Percentiles rank a stretch among this genome's conserved stretches.
Conservation (phyloP, 2,329 filamentous ascomycete genomes). For the Cladophialophora yegresii region DNA sequence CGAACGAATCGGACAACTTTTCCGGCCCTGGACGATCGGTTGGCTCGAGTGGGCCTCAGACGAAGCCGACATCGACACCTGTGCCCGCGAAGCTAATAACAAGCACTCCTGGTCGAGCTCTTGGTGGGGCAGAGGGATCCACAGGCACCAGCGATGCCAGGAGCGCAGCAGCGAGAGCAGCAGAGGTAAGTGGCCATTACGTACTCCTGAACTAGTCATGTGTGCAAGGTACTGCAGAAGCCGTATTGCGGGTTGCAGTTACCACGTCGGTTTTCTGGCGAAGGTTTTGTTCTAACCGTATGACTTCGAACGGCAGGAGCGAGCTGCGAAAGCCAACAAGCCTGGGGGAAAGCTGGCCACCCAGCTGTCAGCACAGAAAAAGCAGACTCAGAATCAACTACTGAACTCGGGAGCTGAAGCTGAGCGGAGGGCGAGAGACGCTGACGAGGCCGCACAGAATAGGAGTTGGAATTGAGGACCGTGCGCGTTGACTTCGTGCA, state of each 20-base stretch:
- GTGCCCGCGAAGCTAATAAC: constrained; percentile 43
- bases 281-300: background rate
- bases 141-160: constrained; percentile 60
- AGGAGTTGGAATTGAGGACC: constrained; percentile 28
- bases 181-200: constrained; percentile 64
- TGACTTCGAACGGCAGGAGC: constrained; percentile 58
- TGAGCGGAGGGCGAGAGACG: constrained; percentile 66
- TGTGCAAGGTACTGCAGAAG: background rate
- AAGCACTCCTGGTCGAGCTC: constrained; percentile 59
- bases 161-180: constrained; percentile 74
- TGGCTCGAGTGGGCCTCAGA: constrained; percentile 52
- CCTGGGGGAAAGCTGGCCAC: constrained; percentile 67
- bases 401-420: constrained; percentile 68
- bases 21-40: constrained; percentile 71
- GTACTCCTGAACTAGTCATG: background rate
- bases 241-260: background rate
- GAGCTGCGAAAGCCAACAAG: constrained; percentile 59
- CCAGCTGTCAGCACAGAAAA: constrained; percentile 74
- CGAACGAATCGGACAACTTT: constrained; percentile 64
- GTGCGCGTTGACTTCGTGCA: background rate
- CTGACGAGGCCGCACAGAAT: constrained; percentile 52
- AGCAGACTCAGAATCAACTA: constrained; percentile 67
- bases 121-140: constrained; percentile 56
- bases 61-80: constrained; percentile 54
- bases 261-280: background rate